Base-by-base conservation (phyloP, 768 basidiomycete genomes). In the Rhizopogon vesiculosus region DNA sequence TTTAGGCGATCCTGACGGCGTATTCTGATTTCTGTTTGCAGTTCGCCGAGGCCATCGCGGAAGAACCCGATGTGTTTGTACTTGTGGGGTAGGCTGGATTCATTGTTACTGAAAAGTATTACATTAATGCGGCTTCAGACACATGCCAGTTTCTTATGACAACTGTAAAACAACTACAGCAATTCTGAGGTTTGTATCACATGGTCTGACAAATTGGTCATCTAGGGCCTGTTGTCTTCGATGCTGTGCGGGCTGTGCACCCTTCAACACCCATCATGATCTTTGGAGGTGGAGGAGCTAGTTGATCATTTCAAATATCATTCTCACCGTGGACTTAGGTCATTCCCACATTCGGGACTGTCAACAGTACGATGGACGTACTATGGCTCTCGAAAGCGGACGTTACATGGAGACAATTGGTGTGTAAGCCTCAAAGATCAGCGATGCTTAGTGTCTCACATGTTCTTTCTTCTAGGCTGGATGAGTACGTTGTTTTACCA, bases 371-470 rank as follows among this genome's bases (percentile, higher is more conserved):
- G 92, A 93, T 68, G 80, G 78, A 3, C 78, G 86, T n/a, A 85
- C 86, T 0, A 91, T 93, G 76, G 76, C 86, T 2, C 66, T 94
- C 57, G 89, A 92, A 63, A 87, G 90, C 59, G 89, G 94, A 16
- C 76, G 91, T 22, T 96, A 95, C 66, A 89, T 96, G 87, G 94
- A 97, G 72, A 97, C 93, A 9, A 75, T 95, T 53, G 92, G 91
- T 87, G 48, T 12, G 80, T 51, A 12, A 10, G 15, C 18, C 41
- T 29, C 28, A 29, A 3, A 19, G 2, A 18, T 25, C n/a, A 9
- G n/a, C 22, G 33, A 29, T 1, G 22, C 39, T 8, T 44, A 0
- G 42, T 42, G 15, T 39, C 25, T 19, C n/a, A 25, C 35, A 5
- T 52, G 25, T 48, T 13, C 42, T 42, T 48, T 13, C 42, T 42